These are phyloP conservation scores for Panus rudis DNA, from an alignment of 768 basidiomycete species.

Conservation along the genomic window DNA sequence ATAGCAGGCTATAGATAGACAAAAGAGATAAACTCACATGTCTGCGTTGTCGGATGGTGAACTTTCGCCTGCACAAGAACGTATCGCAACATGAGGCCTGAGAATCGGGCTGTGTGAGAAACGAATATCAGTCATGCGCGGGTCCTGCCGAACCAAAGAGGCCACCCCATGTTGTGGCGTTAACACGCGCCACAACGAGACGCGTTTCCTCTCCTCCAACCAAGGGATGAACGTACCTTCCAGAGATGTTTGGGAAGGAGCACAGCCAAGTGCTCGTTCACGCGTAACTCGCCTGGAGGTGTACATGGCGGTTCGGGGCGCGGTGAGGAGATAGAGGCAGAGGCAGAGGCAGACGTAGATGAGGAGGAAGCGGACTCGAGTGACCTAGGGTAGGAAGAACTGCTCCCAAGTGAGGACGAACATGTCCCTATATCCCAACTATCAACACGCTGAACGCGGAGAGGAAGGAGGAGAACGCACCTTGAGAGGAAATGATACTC, in stretches of 20 bases:
- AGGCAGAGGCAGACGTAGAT: slow-evolving; percentile 17
- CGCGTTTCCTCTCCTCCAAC: too few relatives aligned
- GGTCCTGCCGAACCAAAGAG: slow-evolving; percentile 5
- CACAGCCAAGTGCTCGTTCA: slow-evolving; percentile 74
- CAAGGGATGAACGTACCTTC: slow-evolving; percentile 60
- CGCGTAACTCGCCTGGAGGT: slow-evolving; percentile 12
- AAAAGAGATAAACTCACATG: slow-evolving; percentile 45
- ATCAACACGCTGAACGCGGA: background rate
- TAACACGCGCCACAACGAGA: too few relatives aligned
- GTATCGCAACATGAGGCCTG: slow-evolving; percentile 62
- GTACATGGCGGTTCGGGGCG: slow-evolving; percentile 8
- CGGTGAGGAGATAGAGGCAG: slow-evolving; percentile 14
- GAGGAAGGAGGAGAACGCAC: slow-evolving; percentile 1
- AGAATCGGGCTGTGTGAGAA: slow-evolving; percentile 46
- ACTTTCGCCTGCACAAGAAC: slow-evolving; percentile 58
- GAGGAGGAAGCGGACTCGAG: slow-evolving; percentile 21
- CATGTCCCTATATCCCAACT: slow-evolving; percentile 1
- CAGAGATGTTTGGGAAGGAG: slow-evolving; percentile 62
- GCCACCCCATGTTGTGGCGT: too few relatives aligned
- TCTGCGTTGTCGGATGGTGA: slow-evolving; percentile 66
- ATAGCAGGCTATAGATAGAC: slow-evolving; percentile 2
- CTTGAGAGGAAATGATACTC: slow-evolving; percentile 6
- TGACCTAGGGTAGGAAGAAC: slow-evolving; percentile 18
- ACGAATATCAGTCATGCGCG: slow-evolving; percentile 18
- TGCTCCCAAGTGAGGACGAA: slow-evolving; percentile 16